Percentiles rank a stretch among this genome's conserved stretches.
Conservation (phyloP, 2,329 filamentous ascomycete species). For the Colletotrichum falcatum region DNA sequence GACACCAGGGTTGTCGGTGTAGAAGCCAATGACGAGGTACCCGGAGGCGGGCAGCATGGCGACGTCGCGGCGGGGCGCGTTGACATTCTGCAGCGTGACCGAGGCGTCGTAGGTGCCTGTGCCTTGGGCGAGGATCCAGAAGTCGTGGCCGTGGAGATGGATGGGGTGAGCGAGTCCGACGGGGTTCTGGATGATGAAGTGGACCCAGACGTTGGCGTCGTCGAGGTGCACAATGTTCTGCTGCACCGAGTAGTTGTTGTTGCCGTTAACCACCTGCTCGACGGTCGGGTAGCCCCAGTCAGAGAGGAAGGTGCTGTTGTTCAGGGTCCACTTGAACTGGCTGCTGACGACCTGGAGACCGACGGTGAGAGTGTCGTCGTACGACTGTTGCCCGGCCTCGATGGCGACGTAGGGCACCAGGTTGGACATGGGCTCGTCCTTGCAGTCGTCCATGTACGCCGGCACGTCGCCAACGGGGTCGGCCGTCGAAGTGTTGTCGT, state of each 20-base stretch:
- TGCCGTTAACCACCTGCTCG: conserved; percentile 42
- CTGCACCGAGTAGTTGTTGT: conserved; percentile 42
- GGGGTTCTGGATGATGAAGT: conserved; percentile 50
- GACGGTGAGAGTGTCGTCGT: conserved; percentile 47
- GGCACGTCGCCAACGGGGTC: conserved; percentile 45
- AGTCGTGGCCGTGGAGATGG: conserved; percentile 62
- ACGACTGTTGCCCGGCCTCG: conserved; percentile 45
- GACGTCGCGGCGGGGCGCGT: conserved; percentile 65
- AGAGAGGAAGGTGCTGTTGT: conserved; percentile 58
- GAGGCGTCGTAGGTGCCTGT: conserved; percentile 44
- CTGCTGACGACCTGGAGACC: conserved; percentile 44
- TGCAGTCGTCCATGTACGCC: conserved; percentile 48
- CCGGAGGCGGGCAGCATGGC: conserved; percentile 59
- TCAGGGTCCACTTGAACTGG: conserved; percentile 61
- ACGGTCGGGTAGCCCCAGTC: conserved; percentile 59
- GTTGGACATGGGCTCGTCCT: conserved; percentile 50
- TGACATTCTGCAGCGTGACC: conserved; percentile 45
- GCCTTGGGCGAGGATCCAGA: conserved; percentile 47
- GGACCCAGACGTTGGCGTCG: conserved; percentile 47
- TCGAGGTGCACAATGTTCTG: conserved; percentile 43
- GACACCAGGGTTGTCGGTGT: conserved; percentile 61
- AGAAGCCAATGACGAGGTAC: conserved; percentile 62
- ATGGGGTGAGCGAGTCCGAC: conserved; percentile 56
- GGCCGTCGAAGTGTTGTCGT: conserved; percentile 46
- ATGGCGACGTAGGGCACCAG: conserved; percentile 52